A percentile compares a stretch with the other conserved stretches of the same genome.
Evolutionary conservation across 305 asterid species (phyloP).

Genomic region (Striga hermonthica): DNA sequence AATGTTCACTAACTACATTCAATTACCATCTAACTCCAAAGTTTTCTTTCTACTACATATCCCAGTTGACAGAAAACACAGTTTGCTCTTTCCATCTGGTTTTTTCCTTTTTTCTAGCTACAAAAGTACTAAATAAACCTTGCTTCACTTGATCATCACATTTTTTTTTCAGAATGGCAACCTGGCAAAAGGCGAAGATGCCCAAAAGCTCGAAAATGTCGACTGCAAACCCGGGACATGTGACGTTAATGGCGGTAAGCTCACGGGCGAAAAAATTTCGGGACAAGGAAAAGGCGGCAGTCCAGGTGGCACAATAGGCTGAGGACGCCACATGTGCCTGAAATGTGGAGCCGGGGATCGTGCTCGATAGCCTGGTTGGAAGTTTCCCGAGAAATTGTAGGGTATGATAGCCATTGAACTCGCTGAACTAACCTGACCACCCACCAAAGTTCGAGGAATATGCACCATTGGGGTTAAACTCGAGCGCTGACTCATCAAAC

Average conservation of each 20-base stretch:
- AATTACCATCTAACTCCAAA: too few relatives aligned
- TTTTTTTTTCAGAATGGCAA: not conserved
- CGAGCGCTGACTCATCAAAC: not conserved
- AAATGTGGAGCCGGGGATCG: constrained; percentile 60
- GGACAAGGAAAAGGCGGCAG: constrained; percentile 6
- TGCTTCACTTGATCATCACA: constrained; percentile 2
- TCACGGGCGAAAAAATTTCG: constrained; percentile 14
- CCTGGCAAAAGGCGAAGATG: not conserved
- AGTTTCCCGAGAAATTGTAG: constrained; percentile 7
- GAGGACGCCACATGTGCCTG: constrained; percentile 26
- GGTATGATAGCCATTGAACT: constrained; percentile 20
- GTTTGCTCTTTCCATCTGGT: too few relatives aligned
- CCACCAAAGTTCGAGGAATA: constrained; percentile 21
- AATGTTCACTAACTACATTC: too few relatives aligned
- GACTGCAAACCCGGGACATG: constrained; percentile 5
- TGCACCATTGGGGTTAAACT: constrained; percentile 12
- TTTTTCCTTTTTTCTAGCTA: too few relatives aligned
- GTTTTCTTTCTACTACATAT: too few relatives aligned
- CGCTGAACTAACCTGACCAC: too few relatives aligned
- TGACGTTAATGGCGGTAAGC: constrained; percentile 1
- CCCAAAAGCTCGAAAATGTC: not conserved
- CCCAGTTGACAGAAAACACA: too few relatives aligned
- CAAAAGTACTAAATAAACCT: not conserved
- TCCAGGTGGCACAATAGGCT: constrained; percentile 3
- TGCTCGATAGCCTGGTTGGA: constrained; percentile 14